A percentile compares a stretch with the other conserved stretches of the same genome.
Evolutionary conservation across 2,329 filamentous ascomycete species (phyloP).

Genomic region (Microcyclospora pomicola): DNA sequence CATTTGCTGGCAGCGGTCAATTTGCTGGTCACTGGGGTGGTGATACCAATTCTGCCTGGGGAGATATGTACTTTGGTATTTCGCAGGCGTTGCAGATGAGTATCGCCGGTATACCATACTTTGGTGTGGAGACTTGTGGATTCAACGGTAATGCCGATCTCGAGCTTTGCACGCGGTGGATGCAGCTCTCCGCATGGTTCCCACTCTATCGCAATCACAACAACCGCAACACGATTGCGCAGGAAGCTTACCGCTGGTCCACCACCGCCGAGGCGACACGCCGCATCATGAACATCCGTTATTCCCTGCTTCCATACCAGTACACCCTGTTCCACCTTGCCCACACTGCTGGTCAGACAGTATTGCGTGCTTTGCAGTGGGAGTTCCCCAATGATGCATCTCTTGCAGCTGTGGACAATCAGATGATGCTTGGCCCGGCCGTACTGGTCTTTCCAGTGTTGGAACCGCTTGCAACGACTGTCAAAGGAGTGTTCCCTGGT

Average conservation of each 20-base stretch:
- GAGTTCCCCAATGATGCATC: constrained; percentile 15
- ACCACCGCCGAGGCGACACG: constrained; percentile 13
- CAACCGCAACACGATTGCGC: constrained; percentile 14
- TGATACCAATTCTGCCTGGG: constrained; percentile 36
- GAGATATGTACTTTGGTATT: constrained; percentile 26
- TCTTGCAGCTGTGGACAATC: constrained; percentile 15
- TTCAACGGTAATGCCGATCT: constrained; percentile 13
- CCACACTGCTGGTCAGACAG: constrained; percentile 11
- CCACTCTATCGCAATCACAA: constrained; percentile 17
- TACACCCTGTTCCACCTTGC: constrained; percentile 18
- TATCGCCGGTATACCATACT: constrained; percentile 22
- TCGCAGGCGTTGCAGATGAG: constrained; percentile 16
- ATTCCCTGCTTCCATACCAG: constrained; percentile 14
- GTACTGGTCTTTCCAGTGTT: constrained; percentile 16
- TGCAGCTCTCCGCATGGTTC: constrained; percentile 15
- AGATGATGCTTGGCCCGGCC: constrained; percentile 17
- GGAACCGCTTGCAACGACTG: constrained; percentile 10
- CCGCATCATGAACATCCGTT: constrained; percentile 17
- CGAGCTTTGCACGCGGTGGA: constrained; percentile 10
- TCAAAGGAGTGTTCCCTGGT: constrained; percentile 17
- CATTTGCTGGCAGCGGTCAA: constrained; percentile 56
- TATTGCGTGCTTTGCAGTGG: constrained; percentile 14
- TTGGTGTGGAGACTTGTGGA: constrained; percentile 14
- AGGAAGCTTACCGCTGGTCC: constrained; percentile 18
- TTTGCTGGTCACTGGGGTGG: constrained; percentile 48